phyloP scores from a whole-genome alignment of 176 grass and related monocot species.

The Carex myosuroides region DNA sequence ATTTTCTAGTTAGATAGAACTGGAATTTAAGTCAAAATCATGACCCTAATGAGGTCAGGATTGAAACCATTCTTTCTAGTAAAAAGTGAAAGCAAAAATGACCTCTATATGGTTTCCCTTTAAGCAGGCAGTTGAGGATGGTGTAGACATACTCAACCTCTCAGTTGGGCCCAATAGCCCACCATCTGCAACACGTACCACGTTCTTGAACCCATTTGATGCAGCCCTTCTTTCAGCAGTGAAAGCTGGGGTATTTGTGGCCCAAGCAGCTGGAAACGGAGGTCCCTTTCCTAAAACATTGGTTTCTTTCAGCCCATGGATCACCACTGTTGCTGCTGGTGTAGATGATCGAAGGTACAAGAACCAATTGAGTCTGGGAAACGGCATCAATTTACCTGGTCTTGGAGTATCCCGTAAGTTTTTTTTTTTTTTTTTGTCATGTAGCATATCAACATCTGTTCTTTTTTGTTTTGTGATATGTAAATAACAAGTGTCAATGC shows the following conservation, averaged over 20 bases:
- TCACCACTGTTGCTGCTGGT: constrained; percentile 90
- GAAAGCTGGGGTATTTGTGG: constrained; percentile 97
- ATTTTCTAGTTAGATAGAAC: background rate
- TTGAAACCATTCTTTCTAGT: background rate
- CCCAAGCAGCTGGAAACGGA: constrained; percentile 93
- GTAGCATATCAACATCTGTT: background rate
- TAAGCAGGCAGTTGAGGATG: constrained; percentile 88
- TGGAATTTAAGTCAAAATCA: background rate
- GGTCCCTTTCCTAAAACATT: constrained; percentile 97
- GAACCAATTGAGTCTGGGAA: constrained; percentile 88
- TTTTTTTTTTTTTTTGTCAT: background rate
- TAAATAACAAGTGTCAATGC: background rate
- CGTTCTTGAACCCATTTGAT: constrained; percentile 96
- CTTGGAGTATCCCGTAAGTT: constrained; percentile 97
- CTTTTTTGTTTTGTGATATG: background rate
- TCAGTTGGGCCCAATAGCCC: constrained; percentile 98
- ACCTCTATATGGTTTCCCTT: background rate
- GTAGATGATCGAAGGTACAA: constrained; percentile 98
- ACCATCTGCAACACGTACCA: constrained; percentile 74
- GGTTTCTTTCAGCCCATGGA: constrained; percentile 98
- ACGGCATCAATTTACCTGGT: constrained; percentile 69
- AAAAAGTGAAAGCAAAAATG: background rate
- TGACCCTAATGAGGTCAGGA: background rate
- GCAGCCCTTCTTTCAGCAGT: constrained; percentile 94
- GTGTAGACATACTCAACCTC: constrained; percentile 94